phyloP scores from a whole-genome alignment of 306 rosid species.

The Casuarina equisetifolia region DNA sequence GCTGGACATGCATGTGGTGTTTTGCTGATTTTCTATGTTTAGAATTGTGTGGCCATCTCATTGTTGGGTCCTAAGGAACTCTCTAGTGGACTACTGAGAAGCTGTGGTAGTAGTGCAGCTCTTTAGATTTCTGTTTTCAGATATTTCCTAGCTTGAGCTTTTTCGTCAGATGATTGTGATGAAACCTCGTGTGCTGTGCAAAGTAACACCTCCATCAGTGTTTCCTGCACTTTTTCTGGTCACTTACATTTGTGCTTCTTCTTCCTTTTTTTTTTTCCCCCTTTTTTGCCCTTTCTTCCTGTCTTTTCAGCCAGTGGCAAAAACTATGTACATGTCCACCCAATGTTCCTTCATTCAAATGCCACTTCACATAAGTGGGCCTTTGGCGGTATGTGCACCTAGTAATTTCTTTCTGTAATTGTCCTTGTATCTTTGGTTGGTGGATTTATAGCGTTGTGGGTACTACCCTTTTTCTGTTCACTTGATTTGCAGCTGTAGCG shows the following conservation, averaged over 20 bases:
- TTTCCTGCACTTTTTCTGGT: background rate
- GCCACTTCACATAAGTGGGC: conserved; percentile 99
- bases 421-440: conserved; percentile 9
- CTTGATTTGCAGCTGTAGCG: conserved; percentile 70
- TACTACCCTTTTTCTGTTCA: conserved; percentile 7
- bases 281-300: no score
- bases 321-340: conserved; percentile 72
- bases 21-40: background rate
- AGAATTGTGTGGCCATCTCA: background rate
- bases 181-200: background rate
- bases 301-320: conserved; percentile 45
- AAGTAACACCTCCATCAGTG: background rate
- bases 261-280: background rate
- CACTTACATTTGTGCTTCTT: background rate
- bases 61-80: background rate
- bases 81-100: background rate
- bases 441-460: conserved; percentile 11
- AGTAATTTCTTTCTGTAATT: conserved; percentile 4
- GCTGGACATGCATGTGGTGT: conserved; percentile 19
- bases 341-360: conserved; percentile 93
- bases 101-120: background rate
- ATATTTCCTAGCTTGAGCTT: background rate
- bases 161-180: background rate
- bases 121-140: background rate
- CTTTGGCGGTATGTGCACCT: conserved; percentile 77